These are phyloP conservation scores for Piloderma croceum DNA, from an alignment of 768 basidiomycete genomes.

Conservation along the genomic window DNA sequence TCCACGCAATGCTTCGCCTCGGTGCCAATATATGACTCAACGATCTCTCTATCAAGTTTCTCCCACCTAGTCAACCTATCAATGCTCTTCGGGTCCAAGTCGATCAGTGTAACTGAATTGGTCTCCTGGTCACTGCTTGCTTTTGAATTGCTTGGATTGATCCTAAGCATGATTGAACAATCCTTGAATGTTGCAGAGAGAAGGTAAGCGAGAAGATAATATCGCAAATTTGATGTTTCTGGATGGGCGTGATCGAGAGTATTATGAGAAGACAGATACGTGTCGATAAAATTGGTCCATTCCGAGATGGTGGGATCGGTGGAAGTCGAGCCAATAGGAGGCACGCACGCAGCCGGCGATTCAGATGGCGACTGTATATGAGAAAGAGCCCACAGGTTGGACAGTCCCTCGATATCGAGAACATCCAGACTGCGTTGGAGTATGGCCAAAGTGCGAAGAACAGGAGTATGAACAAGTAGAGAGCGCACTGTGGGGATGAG, in stretches of 20 bases:
- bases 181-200: conserved; percentile 96
- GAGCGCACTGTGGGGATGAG: conserved; percentile 48
- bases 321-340: conserved; percentile 20
- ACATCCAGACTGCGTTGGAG: conserved; percentile 76
- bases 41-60: conserved; percentile 66
- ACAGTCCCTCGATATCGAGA: conserved; percentile 81
- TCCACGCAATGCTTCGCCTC: too few relatives aligned
- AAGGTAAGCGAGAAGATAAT: conserved; percentile 68
- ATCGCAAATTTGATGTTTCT: conserved; percentile 42
- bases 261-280: conserved; percentile 37
- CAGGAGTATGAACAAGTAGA: conserved; percentile 43
- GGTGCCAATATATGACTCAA: too few relatives aligned
- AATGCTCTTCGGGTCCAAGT: conserved; percentile 79
- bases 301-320: conserved; percentile 57
- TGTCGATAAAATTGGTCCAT: conserved; percentile 58
- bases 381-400: conserved; percentile 35
- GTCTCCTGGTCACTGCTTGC: neutral
- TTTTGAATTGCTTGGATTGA: conserved; percentile 7
- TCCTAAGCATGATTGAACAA: conserved; percentile 68
- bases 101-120: conserved; percentile 70
- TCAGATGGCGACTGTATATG: conserved; percentile 13
- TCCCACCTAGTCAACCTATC: conserved; percentile 65
- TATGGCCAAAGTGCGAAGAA: conserved; percentile 47
- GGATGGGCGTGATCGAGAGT: conserved; percentile 34
- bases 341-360: neutral